Evolutionary conservation across 495 filamentous ascomycete species (phyloP).

Genomic region (Tetracladium marchalianum): DNA sequence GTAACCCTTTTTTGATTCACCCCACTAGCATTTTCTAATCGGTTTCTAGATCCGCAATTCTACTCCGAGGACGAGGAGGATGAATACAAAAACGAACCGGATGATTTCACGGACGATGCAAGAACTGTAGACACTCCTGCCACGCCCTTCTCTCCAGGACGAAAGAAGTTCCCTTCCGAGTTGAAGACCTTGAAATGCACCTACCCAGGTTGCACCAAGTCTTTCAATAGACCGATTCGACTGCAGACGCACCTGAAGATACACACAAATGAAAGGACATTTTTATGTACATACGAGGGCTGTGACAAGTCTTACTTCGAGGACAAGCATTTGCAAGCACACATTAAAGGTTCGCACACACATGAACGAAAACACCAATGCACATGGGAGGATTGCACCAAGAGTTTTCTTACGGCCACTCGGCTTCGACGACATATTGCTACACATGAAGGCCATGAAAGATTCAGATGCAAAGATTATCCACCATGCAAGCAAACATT

Average conservation of each 20-base stretch:
- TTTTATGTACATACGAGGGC: conserved; percentile 50
- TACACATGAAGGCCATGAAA: conserved; percentile 57
- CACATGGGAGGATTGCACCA: conserved; percentile 58
- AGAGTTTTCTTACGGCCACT: conserved; percentile 67
- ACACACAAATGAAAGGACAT: conserved; percentile 71
- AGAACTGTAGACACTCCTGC: conserved; percentile 35
- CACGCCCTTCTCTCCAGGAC: conserved; percentile 44
- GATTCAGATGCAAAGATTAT: conserved; percentile 62
- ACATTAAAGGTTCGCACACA: conserved; percentile 73
- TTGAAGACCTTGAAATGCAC: conserved; percentile 65
- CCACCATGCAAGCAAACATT: conserved; percentile 71
- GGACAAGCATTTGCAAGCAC: conserved; percentile 70
- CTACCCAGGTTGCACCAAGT: conserved; percentile 59
- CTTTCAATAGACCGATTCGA: conserved; percentile 80
- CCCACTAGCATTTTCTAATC: neutral
- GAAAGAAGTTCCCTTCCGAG: conserved; percentile 54
- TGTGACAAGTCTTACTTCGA: conserved; percentile 80
- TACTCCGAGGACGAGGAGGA: conserved; percentile 9
- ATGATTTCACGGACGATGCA: conserved; percentile 33
- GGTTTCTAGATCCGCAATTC: neutral
- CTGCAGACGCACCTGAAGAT: conserved; percentile 68
- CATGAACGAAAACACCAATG: conserved; percentile 63
- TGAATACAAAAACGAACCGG: conserved; percentile 16
- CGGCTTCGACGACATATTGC: conserved; percentile 58
- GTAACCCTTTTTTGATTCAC: neutral